A percentile compares a stretch with the other conserved stretches of the same genome.
phyloP scores from a whole-genome alignment of 1,284 basidiomycete genomes.

The Thelephora terrestris region DNA sequence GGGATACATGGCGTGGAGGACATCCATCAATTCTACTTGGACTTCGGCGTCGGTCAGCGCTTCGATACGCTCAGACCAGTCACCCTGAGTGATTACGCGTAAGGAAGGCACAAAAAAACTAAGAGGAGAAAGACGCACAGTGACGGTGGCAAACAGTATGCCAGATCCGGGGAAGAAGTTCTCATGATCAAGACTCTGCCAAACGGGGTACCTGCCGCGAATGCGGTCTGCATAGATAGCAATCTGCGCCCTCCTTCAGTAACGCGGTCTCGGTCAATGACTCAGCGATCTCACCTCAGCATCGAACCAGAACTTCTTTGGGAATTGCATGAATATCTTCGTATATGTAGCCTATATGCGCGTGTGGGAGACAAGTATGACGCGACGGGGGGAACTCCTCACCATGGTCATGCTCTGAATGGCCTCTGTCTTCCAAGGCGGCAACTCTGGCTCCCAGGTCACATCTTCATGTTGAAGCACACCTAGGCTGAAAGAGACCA shows the following conservation, averaged over 20 bases:
- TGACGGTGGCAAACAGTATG: slow-evolving; percentile 56
- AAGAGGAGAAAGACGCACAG: slow-evolving; percentile 29
- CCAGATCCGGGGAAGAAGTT: slow-evolving; percentile 52
- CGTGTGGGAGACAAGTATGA: neutral
- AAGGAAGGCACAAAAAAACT: neutral
- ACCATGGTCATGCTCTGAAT: slow-evolving; percentile 60
- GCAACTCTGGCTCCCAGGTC: slow-evolving; percentile 42
- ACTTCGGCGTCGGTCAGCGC: slow-evolving; percentile 37
- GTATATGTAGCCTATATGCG: slow-evolving; percentile 43
- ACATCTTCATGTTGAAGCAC: slow-evolving; percentile 57
- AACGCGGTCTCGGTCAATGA: neutral
- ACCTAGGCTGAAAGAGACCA: slow-evolving; percentile 32
- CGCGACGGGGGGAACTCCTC: slow-evolving; percentile 6
- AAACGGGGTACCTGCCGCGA: slow-evolving; percentile 57
- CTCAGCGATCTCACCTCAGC: slow-evolving; percentile 34
- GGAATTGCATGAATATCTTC: slow-evolving; percentile 62
- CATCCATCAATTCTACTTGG: slow-evolving; percentile 40
- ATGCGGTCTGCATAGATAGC: slow-evolving; percentile 53
- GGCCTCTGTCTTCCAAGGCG: slow-evolving; percentile 56
- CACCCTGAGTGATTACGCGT: slow-evolving; percentile 29
- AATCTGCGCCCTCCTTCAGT: slow-evolving; percentile 29
- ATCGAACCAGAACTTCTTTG: slow-evolving; percentile 59
- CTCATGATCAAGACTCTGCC: slow-evolving; percentile 57
- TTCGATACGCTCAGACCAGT: slow-evolving; percentile 49
- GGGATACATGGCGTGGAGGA: slow-evolving; percentile 27